phyloP scores from a whole-genome alignment of 192 early-diverging fungal genomes.

The Backusella liffmaniae region DNA sequence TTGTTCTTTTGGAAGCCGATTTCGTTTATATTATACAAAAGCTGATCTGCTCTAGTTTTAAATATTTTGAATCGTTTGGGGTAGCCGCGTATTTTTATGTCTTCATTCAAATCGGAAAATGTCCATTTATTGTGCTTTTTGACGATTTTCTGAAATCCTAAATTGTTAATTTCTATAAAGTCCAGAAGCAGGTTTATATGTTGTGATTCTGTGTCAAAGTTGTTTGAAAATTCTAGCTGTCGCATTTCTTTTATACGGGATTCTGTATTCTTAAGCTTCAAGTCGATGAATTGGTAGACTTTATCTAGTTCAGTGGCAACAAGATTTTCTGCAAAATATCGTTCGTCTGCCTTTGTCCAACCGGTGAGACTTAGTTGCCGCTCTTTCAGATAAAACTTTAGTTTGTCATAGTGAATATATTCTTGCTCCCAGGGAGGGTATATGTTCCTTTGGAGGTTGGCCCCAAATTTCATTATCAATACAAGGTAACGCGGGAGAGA shows the following conservation, averaged over 20 bases:
- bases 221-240: background rate
- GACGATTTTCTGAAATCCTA: conserved; percentile 84
- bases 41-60: background rate
- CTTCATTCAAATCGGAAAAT: conserved; percentile 61
- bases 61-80: conserved; percentile 15
- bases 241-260: background rate
- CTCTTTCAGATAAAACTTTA: conserved; percentile 20
- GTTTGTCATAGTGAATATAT: conserved; percentile 14
- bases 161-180: conserved; percentile 73
- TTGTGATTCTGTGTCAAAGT: background rate
- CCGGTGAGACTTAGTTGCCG: conserved; percentile 2
- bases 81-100: conserved; percentile 51
- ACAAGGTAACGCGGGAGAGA: background rate
- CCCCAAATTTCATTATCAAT: conserved; percentile 20
- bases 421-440: conserved; percentile 19
- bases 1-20: background rate
- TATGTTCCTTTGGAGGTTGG: conserved; percentile 8
- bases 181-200: conserved; percentile 70
- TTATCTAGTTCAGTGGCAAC: conserved; percentile 8
- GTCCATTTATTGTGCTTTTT: conserved; percentile 98
- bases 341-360: conserved; percentile 15
- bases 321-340: conserved; percentile 9
- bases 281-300: background rate
- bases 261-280: background rate
- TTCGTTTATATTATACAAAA: background rate